Percentiles rank a stretch among this genome's conserved stretches.
phyloP scores from a whole-genome alignment of 352 stramenopile genomes.

The Phytophthora foliorum region DNA sequence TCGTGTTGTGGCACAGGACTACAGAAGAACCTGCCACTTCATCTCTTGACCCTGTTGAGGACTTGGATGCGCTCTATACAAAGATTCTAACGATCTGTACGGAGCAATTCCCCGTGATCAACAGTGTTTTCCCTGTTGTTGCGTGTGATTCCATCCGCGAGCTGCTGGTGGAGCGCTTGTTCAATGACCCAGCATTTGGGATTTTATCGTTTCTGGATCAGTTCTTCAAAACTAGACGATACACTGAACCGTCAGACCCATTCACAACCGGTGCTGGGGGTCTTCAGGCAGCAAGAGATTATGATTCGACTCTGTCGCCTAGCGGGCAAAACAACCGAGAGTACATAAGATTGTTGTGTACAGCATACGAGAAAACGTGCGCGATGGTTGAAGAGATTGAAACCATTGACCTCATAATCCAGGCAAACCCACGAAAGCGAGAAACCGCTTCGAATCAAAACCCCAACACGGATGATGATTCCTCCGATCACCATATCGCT shows the following conservation, averaged over 20 bases:
- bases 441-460: conserved; percentile 8
- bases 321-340: conserved; percentile 43
- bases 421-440: conserved; percentile 13
- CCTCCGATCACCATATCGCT: background rate
- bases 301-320: background rate
- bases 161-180: conserved; percentile 73
- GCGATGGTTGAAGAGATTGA: conserved; percentile 61
- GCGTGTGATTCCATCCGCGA: conserved; percentile 64
- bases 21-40: conserved; percentile 26
- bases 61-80: conserved; percentile 67
- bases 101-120: conserved; percentile 76
- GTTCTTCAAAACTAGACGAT: conserved; percentile 55
- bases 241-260: conserved; percentile 20
- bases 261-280: conserved; percentile 2
- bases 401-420: conserved; percentile 21
- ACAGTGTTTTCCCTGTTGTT: conserved; percentile 60
- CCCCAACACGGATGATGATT: conserved; percentile 2
- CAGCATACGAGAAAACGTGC: conserved; percentile 75
- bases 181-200: conserved; percentile 83
- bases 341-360: conserved; percentile 72
- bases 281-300: background rate
- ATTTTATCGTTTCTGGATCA: conserved; percentile 83
- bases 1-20: conserved; percentile 18
- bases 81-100: conserved; percentile 73
- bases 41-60: conserved; percentile 69